Base-by-base conservation (phyloP, 306 rosid species). In the Rosa rugosa region DNA sequence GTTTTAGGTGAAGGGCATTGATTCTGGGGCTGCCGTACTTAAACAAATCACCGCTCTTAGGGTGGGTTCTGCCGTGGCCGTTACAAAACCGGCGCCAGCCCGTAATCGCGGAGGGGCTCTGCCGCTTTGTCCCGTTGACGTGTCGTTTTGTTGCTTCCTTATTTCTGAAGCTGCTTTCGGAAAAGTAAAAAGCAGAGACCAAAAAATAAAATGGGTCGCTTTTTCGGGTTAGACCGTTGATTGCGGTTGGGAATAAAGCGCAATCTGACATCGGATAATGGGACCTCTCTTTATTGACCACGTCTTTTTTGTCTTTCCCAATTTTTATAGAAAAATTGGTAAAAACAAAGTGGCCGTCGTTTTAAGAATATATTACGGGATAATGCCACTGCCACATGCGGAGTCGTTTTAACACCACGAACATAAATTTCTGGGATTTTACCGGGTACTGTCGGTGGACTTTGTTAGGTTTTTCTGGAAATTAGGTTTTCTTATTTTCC, bases 171-270 rank as follows among this genome's bases (percentile, higher is more conserved):
- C 63, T 75, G 46, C 76, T 82, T 81, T 78, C 5, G 5, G 3
- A 79, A 84, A 71, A 80, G 65, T 25, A 23, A 25, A 60, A 44
- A 23, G 27, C 56, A 36, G 3, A 0, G 4, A 38, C 36, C 16
- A 22, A n/a, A 20, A 10, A 41, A 27, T 69, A 40, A 44, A 51
- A 41, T 4, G 70, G 74, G 57, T 51, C 64, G 77, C 64, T 72
- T 80, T 83, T 88, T 82, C 87, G 90, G 94, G 87, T 85, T 79
- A 88, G 84, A 86, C 99, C 97, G 96, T 93, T 95, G 96, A 91
- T 93, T 95, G 97, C 99, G 99, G 98, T 93, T 93, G 90, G 83
- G 94, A 93, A 91, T 90, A 88, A 92, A 88, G 97, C 89, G 92
- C 87, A 11, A 42, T 83, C 88, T 87, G 86, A 88, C 93, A 83